These are phyloP conservation scores for Maudiozyma humilis DNA, from an alignment of 1,139 yeast genomes.

Conservation along the genomic window DNA sequence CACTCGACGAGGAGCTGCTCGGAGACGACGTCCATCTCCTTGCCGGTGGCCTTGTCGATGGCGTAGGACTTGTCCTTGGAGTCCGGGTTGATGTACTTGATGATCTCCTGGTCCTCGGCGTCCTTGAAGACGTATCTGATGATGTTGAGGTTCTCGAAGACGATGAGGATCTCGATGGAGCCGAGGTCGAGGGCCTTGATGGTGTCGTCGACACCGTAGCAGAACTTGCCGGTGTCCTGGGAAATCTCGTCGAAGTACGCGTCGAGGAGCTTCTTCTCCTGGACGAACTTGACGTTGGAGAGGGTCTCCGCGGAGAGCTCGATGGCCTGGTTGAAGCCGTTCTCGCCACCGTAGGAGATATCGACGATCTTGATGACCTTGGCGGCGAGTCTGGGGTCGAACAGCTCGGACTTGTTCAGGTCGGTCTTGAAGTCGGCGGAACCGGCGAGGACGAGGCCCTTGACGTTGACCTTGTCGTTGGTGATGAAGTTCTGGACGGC, in stretches of 20 bases:
- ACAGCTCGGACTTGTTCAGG: conserved; percentile 83
- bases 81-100: conserved; percentile 65
- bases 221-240: conserved; percentile 92
- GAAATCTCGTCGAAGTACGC: conserved; percentile 93
- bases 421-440: conserved; percentile 97
- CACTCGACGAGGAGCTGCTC: conserved; percentile 88
- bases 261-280: conserved; percentile 91
- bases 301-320: conserved; percentile 94
- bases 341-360: conserved; percentile 97
- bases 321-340: conserved; percentile 97
- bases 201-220: conserved; percentile 96
- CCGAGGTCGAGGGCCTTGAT: conserved; percentile 92
- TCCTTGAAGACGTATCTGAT: conserved; percentile 80
- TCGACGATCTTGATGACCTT: conserved; percentile 90
- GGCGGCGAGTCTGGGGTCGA: conserved; percentile 79
- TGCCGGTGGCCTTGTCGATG: conserved; percentile 76
- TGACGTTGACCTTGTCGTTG: conserved; percentile 83
- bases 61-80: conserved; percentile 71
- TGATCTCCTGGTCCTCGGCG: conserved; percentile 67
- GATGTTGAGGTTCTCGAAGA: conserved; percentile 82
- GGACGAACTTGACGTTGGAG: conserved; percentile 93
- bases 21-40: conserved; percentile 76
- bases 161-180: conserved; percentile 88
- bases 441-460: conserved; percentile 94
- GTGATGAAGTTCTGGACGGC: conserved; percentile 96